phyloP scores from a whole-genome alignment of 495 filamentous ascomycete species.

The Aspergillus avenaceus region DNA sequence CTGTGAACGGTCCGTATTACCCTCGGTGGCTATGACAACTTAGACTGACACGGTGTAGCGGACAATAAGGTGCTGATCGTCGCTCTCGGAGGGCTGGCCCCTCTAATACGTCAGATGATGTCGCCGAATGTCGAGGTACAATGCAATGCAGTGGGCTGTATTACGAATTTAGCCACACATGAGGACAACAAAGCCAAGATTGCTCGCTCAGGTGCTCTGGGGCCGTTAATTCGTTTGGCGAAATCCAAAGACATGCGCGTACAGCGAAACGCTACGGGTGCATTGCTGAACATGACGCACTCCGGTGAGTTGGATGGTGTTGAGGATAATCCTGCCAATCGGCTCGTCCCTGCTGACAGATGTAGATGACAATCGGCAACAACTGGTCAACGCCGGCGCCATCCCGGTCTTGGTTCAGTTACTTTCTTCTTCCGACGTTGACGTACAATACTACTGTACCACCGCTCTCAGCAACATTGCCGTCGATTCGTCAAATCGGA shows the following conservation, averaged over 20 bases:
- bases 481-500: constrained; percentile 85
- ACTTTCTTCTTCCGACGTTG: constrained; percentile 84
- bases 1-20: constrained; percentile 77
- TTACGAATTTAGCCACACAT: constrained; percentile 95
- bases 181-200: constrained; percentile 99
- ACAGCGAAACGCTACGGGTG: constrained; percentile 94
- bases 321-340: background rate
- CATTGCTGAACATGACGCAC: constrained; percentile 97
- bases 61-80: constrained; percentile 98
- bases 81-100: constrained; percentile 79
- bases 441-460: constrained; percentile 99
- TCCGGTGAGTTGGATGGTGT: constrained; percentile 62
- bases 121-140: constrained; percentile 98
- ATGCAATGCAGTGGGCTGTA: constrained; percentile 98
- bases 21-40: background rate
- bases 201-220: constrained; percentile 87
- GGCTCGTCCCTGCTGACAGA: background rate
- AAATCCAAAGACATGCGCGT: constrained; percentile 99
- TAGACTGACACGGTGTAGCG: constrained; percentile 58
- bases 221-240: constrained; percentile 83
- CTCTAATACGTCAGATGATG: constrained; percentile 97
- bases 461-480: constrained; percentile 98
- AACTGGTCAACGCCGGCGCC: constrained; percentile 92
- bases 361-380: constrained; percentile 94
- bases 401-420: constrained; percentile 95